These are phyloP conservation scores for Ramaria sp. DNA, from an alignment of 768 basidiomycete species.

Conservation along the genomic window DNA sequence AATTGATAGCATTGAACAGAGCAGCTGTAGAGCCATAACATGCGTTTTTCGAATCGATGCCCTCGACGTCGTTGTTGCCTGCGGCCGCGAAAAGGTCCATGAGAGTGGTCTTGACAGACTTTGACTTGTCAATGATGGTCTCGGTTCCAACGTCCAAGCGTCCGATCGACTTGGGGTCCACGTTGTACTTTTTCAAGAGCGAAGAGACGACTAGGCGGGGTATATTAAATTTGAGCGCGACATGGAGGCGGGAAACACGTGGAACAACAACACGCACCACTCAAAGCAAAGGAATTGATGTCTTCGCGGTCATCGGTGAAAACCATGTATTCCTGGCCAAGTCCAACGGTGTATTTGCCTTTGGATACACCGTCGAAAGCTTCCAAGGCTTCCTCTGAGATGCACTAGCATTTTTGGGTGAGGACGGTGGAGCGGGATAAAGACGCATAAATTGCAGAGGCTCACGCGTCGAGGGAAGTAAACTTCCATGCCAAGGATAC, in stretches of 20 bases:
- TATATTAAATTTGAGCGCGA: neutral
- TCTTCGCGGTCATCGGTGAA: slow-evolving; percentile 98
- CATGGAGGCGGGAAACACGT: neutral
- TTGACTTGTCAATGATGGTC: slow-evolving; percentile 99
- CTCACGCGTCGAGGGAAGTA: slow-evolving; percentile 89
- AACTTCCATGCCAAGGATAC: slow-evolving; percentile 86
- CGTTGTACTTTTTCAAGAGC: slow-evolving; percentile 86
- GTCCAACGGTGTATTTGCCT: slow-evolving; percentile 98
- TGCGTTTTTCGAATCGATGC: slow-evolving; percentile 98
- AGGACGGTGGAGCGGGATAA: slow-evolving; percentile 10
- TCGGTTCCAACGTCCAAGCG: slow-evolving; percentile 98
- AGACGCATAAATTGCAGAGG: too few relatives aligned
- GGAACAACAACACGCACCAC: slow-evolving; percentile 45
- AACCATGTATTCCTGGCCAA: slow-evolving; percentile 97
- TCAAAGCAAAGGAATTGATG: slow-evolving; percentile 95
- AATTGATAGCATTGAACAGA: slow-evolving; percentile 97
- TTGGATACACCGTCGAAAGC: slow-evolving; percentile 86
- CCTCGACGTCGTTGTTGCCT: slow-evolving; percentile 96
- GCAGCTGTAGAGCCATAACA: slow-evolving; percentile 99
- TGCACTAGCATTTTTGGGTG: slow-evolving; percentile 46
- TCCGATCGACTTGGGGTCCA: slow-evolving; percentile 94
- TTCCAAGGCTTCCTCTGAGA: slow-evolving; percentile 92
- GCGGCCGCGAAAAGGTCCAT: slow-evolving; percentile 95
- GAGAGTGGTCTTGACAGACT: slow-evolving; percentile 94
- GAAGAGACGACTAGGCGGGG: slow-evolving; percentile 61